Conservation (phyloP, 257 asterid genomes). For the Lycium barbarum region DNA sequence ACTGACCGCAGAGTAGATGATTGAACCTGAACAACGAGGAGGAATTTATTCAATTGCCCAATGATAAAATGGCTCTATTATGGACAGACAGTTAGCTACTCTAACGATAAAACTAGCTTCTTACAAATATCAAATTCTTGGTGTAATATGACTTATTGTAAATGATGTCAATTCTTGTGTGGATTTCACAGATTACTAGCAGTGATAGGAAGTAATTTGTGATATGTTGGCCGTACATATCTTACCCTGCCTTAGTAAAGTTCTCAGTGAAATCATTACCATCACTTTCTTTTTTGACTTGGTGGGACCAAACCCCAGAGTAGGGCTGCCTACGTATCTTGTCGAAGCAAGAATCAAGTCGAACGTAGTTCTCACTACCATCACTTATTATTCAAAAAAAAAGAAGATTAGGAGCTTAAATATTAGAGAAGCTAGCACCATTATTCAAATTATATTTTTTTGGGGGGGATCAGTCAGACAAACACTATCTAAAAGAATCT, state of each 20-base stretch:
- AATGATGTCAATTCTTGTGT: neutral
- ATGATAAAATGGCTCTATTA: neutral
- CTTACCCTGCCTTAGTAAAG: neutral
- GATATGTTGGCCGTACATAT: neutral
- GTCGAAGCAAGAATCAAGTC: too few species aligned
- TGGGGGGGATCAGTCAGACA: neutral
- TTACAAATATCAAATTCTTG: neutral
- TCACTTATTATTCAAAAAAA: neutral
- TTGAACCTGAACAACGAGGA: neutral
- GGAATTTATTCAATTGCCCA: neutral
- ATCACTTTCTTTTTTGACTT: neutral
- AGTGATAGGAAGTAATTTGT: neutral
- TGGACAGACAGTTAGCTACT: neutral
- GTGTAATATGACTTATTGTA: neutral
- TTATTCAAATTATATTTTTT: neutral
- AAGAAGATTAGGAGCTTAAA: neutral
- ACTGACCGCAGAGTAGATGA: neutral
- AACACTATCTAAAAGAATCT: slow-evolving; percentile 5
- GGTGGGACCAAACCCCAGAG: too few species aligned
- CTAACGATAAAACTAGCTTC: neutral
- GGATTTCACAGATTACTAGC: slow-evolving; percentile 3
- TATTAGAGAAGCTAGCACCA: neutral
- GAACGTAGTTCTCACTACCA: neutral
- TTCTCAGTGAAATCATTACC: neutral
- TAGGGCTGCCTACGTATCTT: too few species aligned